Conservation (phyloP, 495 filamentous ascomycete genomes). For the Patellaria atrata region DNA sequence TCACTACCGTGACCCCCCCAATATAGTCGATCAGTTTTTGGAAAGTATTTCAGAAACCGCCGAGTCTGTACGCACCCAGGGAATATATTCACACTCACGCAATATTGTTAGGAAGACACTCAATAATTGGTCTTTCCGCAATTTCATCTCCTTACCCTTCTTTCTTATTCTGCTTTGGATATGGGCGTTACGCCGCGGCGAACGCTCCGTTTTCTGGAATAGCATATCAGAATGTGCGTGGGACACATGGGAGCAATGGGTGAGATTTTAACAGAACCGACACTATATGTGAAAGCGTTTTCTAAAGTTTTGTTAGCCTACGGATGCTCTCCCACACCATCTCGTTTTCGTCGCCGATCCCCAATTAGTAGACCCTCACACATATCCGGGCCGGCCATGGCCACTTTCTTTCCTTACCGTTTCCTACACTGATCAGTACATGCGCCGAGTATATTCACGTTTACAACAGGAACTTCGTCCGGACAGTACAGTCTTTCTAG, state of each 20-base stretch:
- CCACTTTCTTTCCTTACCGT: slow-evolving; percentile 66
- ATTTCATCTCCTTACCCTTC: no score
- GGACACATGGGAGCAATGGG: slow-evolving; percentile 86
- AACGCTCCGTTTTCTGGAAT: slow-evolving; percentile 58
- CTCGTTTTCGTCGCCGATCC: slow-evolving; percentile 86
- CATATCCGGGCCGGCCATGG: slow-evolving; percentile 89
- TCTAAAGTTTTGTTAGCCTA: slow-evolving; percentile 41
- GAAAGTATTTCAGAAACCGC: no score
- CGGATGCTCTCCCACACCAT: slow-evolving; percentile 64
- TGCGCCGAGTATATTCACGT: slow-evolving; percentile 60
- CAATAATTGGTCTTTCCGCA: no score
- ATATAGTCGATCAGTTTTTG: no score
- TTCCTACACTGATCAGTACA: slow-evolving; percentile 73
- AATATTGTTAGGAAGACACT: no score
- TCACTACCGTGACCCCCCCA: no score
- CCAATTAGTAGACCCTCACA: slow-evolving; percentile 95
- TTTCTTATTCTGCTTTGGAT: no score
- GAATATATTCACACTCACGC: no score
- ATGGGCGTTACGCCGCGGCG: no score
- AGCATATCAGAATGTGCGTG: slow-evolving; percentile 61
- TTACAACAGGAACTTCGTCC: slow-evolving; percentile 59
- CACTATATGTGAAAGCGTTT: background rate
- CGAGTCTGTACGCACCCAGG: no score
- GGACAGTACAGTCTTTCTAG: slow-evolving; percentile 76
- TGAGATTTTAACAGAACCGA: slow-evolving; percentile 32